phyloP scores from a whole-genome alignment of 352 stramenopile species.

The Phytophthora hibernalis region DNA sequence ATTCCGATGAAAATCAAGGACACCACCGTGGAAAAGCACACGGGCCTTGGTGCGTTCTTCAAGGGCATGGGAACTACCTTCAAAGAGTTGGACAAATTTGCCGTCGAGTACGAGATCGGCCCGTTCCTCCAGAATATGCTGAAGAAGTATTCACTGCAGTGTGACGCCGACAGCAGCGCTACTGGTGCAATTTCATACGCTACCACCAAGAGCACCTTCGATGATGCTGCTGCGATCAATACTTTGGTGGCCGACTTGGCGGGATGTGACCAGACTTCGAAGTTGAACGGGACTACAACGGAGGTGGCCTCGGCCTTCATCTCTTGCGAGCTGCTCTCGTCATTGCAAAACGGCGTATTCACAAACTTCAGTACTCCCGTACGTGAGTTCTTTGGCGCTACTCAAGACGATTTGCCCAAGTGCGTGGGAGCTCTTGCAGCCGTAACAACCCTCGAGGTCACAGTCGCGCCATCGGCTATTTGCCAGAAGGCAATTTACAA shows the following conservation, averaged over 20 bases:
- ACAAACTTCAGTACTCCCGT: conserved; percentile 78
- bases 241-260: conserved; percentile 62
- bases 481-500: conserved; percentile 57
- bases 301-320: conserved; percentile 63
- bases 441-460: conserved; percentile 50
- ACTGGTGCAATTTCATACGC: conserved; percentile 48
- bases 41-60: conserved; percentile 43
- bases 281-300: conserved; percentile 43
- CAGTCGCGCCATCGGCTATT: conserved; percentile 41
- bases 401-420: conserved; percentile 54
- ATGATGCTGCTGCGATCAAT: conserved; percentile 52
- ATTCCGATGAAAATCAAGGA: conserved; percentile 48
- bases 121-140: conserved; percentile 66
- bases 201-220: conserved; percentile 45
- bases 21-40: conserved; percentile 40
- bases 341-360: conserved; percentile 76
- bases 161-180: conserved; percentile 39
- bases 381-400: conserved; percentile 55
- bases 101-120: conserved; percentile 66
- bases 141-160: conserved; percentile 60
- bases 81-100: conserved; percentile 45
- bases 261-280: conserved; percentile 52
- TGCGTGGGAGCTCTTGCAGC: conserved; percentile 60
- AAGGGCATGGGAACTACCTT: conserved; percentile 40
- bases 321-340: conserved; percentile 70